These are phyloP conservation scores for Chaetoceros muelleri DNA, from an alignment of 108 stramenopile genomes.

Conservation along the genomic window DNA sequence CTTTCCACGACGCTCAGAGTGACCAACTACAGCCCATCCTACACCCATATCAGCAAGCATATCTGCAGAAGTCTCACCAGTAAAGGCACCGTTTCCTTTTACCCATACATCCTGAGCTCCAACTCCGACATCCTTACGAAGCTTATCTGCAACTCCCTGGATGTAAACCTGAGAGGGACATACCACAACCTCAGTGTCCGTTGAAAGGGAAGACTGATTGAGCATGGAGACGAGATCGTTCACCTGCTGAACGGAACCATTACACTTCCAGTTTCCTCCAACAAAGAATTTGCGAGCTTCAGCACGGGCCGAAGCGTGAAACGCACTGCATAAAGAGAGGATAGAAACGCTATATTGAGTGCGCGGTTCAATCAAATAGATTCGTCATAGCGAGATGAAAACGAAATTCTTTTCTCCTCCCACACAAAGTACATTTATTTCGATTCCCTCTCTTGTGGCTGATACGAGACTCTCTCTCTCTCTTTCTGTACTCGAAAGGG, in stretches of 20 bases:
- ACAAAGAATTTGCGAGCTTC: conserved; percentile 94
- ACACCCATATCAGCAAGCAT: conserved; percentile 96
- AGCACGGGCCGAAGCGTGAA: conserved; percentile 45
- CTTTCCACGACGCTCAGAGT: conserved; percentile 95
- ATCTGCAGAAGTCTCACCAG: conserved; percentile 95
- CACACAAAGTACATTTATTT: no score
- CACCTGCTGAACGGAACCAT: conserved; percentile 75
- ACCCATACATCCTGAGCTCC: conserved; percentile 92
- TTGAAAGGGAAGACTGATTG: conserved; percentile 69
- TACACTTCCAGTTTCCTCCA: conserved; percentile 99
- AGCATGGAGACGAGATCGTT: conserved; percentile 82
- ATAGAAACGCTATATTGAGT: no score
- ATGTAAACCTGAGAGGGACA: conserved; percentile 91
- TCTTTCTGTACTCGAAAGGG: no score
- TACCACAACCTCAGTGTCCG: conserved; percentile 93
- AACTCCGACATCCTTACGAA: conserved; percentile 84
- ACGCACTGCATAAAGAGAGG: no score
- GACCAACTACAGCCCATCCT: conserved; percentile 88
- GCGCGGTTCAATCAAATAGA: no score
- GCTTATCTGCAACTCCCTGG: conserved; percentile 57
- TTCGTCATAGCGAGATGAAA: no score
- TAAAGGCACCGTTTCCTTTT: conserved; percentile 88
- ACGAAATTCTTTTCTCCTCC: no score
- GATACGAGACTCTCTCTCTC: no score
- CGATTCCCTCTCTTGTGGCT: no score